A percentile compares a stretch with the other conserved stretches of the same genome.
phyloP scores from a whole-genome alignment of 306 rosid genomes.

The Nissolia schottii region DNA sequence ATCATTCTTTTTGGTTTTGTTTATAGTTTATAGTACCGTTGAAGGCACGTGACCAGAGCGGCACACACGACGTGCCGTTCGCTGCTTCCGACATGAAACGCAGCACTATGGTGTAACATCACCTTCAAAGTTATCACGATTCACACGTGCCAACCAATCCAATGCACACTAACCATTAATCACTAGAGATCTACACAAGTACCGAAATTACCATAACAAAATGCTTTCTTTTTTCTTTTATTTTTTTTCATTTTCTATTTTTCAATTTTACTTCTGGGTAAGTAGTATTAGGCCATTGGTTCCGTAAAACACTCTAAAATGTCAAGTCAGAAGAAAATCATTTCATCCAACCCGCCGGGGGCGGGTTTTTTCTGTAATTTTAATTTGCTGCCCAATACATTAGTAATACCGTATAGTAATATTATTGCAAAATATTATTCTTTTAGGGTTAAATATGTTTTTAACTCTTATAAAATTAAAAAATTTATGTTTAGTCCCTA shows the following conservation, averaged over 20 bases:
- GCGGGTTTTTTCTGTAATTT: not conserved
- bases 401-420: not conserved
- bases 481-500: no score
- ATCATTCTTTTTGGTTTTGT: not conserved
- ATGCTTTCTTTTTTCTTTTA: not conserved
- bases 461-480: no score
- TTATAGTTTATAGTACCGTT: conserved; percentile 10
- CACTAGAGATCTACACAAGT: not conserved
- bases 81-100: not conserved
- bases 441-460: no score
- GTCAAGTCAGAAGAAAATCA: not conserved
- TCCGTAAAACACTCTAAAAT: not conserved
- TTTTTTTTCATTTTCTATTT: not conserved
- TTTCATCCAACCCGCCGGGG: not conserved
- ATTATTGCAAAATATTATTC: not conserved
- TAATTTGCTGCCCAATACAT: not conserved
- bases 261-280: no score
- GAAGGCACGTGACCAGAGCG: conserved; percentile 42
- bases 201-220: not conserved
- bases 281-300: no score
- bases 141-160: not conserved
- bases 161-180: not conserved
- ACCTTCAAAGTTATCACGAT: not conserved
- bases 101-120: not conserved
- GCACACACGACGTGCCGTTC: conserved; percentile 1